Base-by-base conservation (phyloP, 805 yeast species). In the Saitoella complicata region DNA sequence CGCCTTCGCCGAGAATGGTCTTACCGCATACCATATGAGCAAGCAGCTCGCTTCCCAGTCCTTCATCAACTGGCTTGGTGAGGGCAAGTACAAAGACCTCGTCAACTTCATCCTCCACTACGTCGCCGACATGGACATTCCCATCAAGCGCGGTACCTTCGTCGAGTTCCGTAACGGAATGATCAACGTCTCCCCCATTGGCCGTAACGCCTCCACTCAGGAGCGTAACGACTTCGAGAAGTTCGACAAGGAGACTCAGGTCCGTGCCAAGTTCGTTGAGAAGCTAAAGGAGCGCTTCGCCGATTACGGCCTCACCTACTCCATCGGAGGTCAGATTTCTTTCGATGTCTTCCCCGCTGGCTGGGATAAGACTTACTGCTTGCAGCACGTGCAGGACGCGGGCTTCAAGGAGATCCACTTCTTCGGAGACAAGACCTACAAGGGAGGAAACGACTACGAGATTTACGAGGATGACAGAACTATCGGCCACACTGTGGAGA, bases 331-430 rank as follows among this genome's bases (percentile, higher is more conserved):
- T 57, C 97, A 91, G 74, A 91, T 91, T 64, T 88, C 97, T 34
- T 91, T 91, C 59, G 99, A 91, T 60, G 97, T 91, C 52, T 91
- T 91, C 88, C 99, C 99, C 71, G 84, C 95, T 52, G 98, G 99
- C 61, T 91, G 99, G 99, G 99, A 91, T 69, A 91, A 91, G 76
- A 91, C 99, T 50, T 91, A 88, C 72, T 84, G 94, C 67, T 75
- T 91, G 62, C 86, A 80, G 67, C 98, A 88, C 67, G 87, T 91
- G 56, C 84, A 68, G 58, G 65, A 71, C 49, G 95, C 88, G 67
- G 77, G 80, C 53, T 91, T 87, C 70, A 72, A 77, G 59, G 73
- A 76, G 56, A 85, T 91, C 58, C 97, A 91, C 71, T 91, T 91
- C 78, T 91, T 91, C 62, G 98, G 99, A 69, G 99, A 91, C 75